A percentile compares a stretch with the other conserved stretches of the same genome.
Conservation (phyloP, 169 alveolate genomes). For the Cryptosporidium felis region DNA sequence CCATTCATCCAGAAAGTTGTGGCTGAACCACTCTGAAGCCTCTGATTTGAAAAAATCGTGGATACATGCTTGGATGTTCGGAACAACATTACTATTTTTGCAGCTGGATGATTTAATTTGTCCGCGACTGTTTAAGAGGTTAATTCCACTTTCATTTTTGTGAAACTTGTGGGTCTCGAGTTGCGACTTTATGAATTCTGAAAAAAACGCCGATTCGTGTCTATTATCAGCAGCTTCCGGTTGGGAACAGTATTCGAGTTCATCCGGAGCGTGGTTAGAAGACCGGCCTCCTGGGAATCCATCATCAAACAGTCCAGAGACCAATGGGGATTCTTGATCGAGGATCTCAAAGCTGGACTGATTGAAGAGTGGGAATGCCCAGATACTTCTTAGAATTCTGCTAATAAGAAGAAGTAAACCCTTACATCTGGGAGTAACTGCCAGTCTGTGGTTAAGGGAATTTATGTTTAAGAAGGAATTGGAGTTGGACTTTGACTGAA, state of each 20-base stretch:
- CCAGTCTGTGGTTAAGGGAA: slow-evolving; percentile 9
- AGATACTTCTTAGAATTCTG: slow-evolving; percentile 30
- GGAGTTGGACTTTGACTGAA: slow-evolving; percentile 8
- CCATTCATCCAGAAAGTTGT: neutral
- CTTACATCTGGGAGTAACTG: slow-evolving; percentile 54
- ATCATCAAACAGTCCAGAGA: no score
- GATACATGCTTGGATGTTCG: slow-evolving; percentile 5
- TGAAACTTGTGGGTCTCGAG: neutral
- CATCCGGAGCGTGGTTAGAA: no score
- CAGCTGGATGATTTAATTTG: slow-evolving; percentile 8
- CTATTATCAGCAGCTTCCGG: neutral
- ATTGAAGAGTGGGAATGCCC: slow-evolving; percentile 44
- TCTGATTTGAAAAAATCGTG: slow-evolving; percentile 27
- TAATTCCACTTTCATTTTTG: neutral
- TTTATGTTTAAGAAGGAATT: neutral
- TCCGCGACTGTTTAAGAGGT: neutral
- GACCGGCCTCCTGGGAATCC: neutral
- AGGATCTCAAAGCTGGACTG: slow-evolving; percentile 14
- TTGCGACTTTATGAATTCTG: slow-evolving; percentile 19
- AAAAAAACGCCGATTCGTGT: neutral
- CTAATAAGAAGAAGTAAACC: slow-evolving; percentile 25
- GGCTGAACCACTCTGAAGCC: slow-evolving; percentile 56
- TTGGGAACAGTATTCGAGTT: no score
- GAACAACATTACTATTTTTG: neutral
- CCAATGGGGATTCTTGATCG: neutral